phyloP scores from a whole-genome alignment of 257 asterid species.

The Solanum sejunctum region DNA sequence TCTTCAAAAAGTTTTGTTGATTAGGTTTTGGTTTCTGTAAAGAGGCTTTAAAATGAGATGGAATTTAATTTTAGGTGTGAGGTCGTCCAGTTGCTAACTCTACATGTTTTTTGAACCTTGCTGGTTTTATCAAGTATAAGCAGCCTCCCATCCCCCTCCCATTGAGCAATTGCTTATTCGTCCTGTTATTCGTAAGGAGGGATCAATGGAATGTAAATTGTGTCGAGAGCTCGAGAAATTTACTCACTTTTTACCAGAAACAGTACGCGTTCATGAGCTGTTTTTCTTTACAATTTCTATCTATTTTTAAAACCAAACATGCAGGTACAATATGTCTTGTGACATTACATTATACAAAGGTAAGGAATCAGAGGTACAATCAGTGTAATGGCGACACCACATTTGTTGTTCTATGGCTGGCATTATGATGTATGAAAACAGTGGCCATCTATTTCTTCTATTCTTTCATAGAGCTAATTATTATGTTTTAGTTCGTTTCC shows the following conservation, averaged over 20 bases:
- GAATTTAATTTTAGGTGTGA: neutral
- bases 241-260: neutral
- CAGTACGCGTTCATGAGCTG: neutral
- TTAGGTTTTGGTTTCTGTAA: neutral
- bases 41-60: neutral
- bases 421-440: neutral
- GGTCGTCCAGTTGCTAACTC: neutral
- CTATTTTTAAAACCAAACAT: neutral
- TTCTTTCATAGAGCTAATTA: neutral
- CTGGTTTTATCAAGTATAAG: neutral
- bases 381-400: neutral
- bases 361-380: neutral
- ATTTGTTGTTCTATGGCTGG: neutral
- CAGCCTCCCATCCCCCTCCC: neutral
- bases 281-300: neutral
- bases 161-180: neutral
- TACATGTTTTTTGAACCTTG: neutral
- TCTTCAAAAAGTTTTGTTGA: neutral
- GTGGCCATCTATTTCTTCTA: neutral
- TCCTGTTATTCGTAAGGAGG: neutral
- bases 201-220: neutral
- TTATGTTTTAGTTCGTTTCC: no score
- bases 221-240: neutral
- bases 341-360: neutral
- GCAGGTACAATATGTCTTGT: neutral